These are phyloP conservation scores for Prosopis cineraria DNA, from an alignment of 306 rosid species.

Conservation along the genomic window DNA sequence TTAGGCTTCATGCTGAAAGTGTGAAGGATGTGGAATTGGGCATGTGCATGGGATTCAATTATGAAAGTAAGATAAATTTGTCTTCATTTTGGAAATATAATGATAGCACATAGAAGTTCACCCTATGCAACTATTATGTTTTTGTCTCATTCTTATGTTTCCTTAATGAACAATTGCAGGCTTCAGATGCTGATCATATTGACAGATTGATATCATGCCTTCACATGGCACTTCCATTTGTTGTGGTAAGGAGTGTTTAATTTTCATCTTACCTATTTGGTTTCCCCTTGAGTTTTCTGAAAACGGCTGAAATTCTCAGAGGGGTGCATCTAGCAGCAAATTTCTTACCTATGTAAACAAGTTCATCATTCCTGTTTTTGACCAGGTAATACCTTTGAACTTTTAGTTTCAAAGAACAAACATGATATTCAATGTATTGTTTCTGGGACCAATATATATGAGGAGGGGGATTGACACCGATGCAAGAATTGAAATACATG, in stretches of 20 bases:
- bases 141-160: background rate
- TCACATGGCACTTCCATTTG: conserved; percentile 92
- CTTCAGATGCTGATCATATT: conserved; percentile 85
- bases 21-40: background rate
- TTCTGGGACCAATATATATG: background rate
- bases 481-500: background rate
- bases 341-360: conserved; percentile 78
- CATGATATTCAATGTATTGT: background rate
- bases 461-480: background rate
- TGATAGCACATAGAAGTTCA: conserved; percentile 8
- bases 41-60: background rate
- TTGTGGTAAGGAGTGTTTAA: conserved; percentile 61
- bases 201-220: conserved; percentile 94
- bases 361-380: conserved; percentile 84
- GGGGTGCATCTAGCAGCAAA: conserved; percentile 95
- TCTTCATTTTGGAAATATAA: background rate
- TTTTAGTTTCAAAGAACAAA: background rate
- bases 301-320: conserved; percentile 44
- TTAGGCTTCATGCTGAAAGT: background rate
- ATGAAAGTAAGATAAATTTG: background rate
- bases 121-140: background rate
- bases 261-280: conserved; percentile 5
- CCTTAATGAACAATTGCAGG: conserved; percentile 40
- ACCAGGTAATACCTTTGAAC: conserved; percentile 64
- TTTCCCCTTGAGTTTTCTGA: conserved; percentile 16